A percentile compares a stretch with the other conserved stretches of the same genome.
Evolutionary conservation across 345 rosid genomes (phyloP).

Genomic region (Angophora floribunda): DNA sequence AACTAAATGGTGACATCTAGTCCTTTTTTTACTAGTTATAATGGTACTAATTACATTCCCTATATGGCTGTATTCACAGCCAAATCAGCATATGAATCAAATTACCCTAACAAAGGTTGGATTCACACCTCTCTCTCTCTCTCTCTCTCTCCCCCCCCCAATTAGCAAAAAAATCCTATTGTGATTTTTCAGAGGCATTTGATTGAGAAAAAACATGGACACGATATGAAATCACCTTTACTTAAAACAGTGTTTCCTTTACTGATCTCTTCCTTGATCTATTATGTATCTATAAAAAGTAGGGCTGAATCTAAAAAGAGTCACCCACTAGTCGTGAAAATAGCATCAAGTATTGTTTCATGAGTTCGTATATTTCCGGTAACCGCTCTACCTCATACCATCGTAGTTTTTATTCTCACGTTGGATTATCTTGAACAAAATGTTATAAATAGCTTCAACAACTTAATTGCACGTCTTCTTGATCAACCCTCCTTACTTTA

Average conservation of each 20-base stretch:
- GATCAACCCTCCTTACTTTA: not conserved
- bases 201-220: not conserved
- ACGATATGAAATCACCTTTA: too few relatives aligned
- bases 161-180: not conserved
- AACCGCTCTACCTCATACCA: not conserved
- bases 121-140: too few relatives aligned
- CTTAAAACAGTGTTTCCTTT: not conserved
- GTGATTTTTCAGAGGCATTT: not conserved
- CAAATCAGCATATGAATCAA: not conserved
- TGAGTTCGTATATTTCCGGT: not conserved
- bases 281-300: not conserved
- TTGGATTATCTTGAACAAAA: not conserved
- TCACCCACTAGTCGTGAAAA: fast-evolving
- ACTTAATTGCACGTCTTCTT: not conserved
- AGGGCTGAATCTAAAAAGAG: not conserved
- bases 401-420: not conserved
- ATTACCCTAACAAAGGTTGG: not conserved
- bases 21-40: not conserved
- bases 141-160: too few relatives aligned
- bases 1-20: not conserved
- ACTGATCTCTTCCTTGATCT: not conserved
- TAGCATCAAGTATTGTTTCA: not conserved
- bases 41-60: not conserved
- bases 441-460: not conserved
- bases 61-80: fast-evolving